A percentile compares a stretch with the other conserved stretches of the same genome.
Conservation (phyloP, 2,329 filamentous ascomycete species). For the Epichloe sp. region DNA sequence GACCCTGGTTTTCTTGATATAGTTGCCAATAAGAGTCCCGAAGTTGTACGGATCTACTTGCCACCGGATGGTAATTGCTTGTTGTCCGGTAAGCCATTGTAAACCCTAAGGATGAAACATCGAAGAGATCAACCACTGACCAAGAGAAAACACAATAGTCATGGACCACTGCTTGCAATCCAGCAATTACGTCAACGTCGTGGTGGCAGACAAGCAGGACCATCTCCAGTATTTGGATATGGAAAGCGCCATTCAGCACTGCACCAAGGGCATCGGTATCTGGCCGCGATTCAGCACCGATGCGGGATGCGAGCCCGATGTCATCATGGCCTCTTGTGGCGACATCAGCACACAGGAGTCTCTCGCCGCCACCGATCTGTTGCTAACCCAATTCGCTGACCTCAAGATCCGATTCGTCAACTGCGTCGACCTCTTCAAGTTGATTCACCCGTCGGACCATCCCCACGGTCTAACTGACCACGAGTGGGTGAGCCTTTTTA, state of each 20-base stretch:
- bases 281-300: slow-evolving; percentile 69
- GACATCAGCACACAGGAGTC: slow-evolving; percentile 64
- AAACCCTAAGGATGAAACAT: not conserved
- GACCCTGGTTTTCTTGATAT: slow-evolving; percentile 72
- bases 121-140: not conserved
- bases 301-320: slow-evolving; percentile 51
- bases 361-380: slow-evolving; percentile 59
- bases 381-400: slow-evolving; percentile 57
- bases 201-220: slow-evolving; percentile 69
- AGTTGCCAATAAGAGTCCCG: slow-evolving; percentile 66
- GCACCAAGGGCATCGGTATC: slow-evolving; percentile 66
- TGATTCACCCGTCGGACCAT: slow-evolving; percentile 57
- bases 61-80: slow-evolving; percentile 70
- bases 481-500: slow-evolving; percentile 61
- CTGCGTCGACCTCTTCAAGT: slow-evolving; percentile 68
- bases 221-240: slow-evolving; percentile 65
- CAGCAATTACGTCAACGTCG: slow-evolving; percentile 67
- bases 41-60: slow-evolving; percentile 69
- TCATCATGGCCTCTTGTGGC: slow-evolving; percentile 65
- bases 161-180: slow-evolving; percentile 65
- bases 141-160: slow-evolving; percentile 20
- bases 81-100: slow-evolving; percentile 34
- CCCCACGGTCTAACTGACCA: slow-evolving; percentile 56
- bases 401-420: slow-evolving; percentile 71
- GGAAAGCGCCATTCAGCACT: slow-evolving; percentile 60